Evolutionary conservation across 2,329 filamentous ascomycete genomes (phyloP).

Genomic region (Hansfordia pulvinata): DNA sequence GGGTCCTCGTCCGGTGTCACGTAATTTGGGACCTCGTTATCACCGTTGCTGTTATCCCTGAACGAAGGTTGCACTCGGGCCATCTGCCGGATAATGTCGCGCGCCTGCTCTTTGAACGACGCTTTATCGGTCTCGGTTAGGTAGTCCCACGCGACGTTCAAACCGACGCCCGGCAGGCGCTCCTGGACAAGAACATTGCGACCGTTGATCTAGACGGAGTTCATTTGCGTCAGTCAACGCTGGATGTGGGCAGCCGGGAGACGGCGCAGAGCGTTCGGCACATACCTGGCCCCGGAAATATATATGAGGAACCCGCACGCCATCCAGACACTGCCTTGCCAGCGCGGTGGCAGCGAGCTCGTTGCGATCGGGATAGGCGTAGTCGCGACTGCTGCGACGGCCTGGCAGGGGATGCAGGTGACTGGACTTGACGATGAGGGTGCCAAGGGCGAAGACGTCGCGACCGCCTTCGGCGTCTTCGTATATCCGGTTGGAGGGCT

Average conservation of each 20-base stretch:
- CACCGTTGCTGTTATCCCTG: no score
- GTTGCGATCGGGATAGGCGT: slow-evolving; percentile 7
- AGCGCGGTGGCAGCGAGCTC: slow-evolving; percentile 5
- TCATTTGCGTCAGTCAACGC: slow-evolving; percentile 27
- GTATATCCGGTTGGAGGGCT: slow-evolving; percentile 16
- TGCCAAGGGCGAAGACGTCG: slow-evolving; percentile 26
- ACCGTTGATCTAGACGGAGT: slow-evolving; percentile 18
- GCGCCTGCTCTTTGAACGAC: slow-evolving; percentile 21
- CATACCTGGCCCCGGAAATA: slow-evolving; percentile 7
- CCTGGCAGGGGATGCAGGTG: slow-evolving; percentile 4
- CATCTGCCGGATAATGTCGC: slow-evolving; percentile 16
- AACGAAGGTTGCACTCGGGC: slow-evolving; percentile 11
- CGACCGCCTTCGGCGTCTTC: slow-evolving; percentile 18
- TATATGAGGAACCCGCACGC: slow-evolving; percentile 5
- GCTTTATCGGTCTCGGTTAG: slow-evolving; percentile 16
- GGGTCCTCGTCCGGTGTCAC: slow-evolving; percentile 8
- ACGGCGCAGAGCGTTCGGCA: no score
- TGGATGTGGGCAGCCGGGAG: no score
- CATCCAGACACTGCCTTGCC: slow-evolving; percentile 2
- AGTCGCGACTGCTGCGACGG: slow-evolving; percentile 2
- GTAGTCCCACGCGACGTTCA: slow-evolving; percentile 22
- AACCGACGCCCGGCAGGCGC: slow-evolving; percentile 20
- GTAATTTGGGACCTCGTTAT: no score
- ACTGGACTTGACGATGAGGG: slow-evolving; percentile 22
- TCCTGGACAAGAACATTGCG: slow-evolving; percentile 22